Conservation (phyloP, 805 yeast species). For the Kodamaea hsintzibuensis region DNA sequence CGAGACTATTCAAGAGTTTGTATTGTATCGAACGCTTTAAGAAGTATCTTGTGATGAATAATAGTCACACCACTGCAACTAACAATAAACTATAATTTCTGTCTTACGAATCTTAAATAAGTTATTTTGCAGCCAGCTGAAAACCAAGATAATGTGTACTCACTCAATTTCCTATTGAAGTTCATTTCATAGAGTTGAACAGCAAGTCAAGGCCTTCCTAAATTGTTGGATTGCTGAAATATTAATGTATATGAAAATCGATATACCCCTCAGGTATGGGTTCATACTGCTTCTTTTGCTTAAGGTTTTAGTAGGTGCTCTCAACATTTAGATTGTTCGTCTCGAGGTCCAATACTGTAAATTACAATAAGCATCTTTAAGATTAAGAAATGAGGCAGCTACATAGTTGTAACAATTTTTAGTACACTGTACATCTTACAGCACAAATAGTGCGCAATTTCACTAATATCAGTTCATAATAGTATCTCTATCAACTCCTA, state of each 20-base stretch:
- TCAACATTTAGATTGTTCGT: neutral
- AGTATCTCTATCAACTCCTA: conserved; percentile 9
- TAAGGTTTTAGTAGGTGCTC: neutral
- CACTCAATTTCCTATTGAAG: neutral
- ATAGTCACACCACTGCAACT: neutral
- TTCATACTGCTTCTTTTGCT: neutral
- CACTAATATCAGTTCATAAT: neutral
- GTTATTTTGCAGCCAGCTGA: neutral
- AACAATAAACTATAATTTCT: neutral
- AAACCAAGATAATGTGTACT: neutral
- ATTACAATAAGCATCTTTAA: neutral
- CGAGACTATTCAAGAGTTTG: neutral
- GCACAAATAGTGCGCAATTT: neutral
- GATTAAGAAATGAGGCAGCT: neutral
- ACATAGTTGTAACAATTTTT: neutral
- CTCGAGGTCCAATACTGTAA: neutral
- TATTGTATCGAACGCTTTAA: neutral
- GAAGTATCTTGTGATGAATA: neutral
- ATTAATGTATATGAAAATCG: neutral
- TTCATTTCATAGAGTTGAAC: neutral
- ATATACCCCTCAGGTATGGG: neutral
- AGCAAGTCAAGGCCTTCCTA: neutral
- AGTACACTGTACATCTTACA: neutral
- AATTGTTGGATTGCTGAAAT: neutral
- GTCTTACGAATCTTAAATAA: neutral